phyloP scores from a whole-genome alignment of 176 grass and related monocot species.

The Hordeum marinum region DNA sequence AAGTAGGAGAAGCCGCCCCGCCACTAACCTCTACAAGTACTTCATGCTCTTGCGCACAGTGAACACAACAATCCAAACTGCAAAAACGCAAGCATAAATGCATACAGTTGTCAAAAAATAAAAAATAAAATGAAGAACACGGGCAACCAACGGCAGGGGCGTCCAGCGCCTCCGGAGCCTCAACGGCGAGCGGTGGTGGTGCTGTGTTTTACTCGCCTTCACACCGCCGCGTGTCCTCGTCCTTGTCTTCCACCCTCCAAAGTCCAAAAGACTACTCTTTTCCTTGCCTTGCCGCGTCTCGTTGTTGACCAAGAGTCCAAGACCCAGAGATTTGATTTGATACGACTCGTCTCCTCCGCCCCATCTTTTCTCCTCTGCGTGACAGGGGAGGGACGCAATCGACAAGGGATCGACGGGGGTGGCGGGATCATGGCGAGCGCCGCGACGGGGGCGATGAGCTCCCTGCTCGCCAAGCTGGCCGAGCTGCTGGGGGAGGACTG shows the following conservation, averaged over 20 bases:
- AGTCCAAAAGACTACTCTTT: background rate
- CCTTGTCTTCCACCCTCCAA: background rate
- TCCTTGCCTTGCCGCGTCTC: background rate
- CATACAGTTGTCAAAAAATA: no score
- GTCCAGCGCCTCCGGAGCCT: background rate
- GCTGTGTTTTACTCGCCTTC: background rate
- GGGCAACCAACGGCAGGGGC: no score
- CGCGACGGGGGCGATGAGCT: conserved; percentile 8
- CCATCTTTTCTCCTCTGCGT: no score
- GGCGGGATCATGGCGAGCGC: conserved; percentile 14
- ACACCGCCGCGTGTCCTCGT: background rate
- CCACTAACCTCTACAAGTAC: no score
- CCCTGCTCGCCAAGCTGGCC: background rate
- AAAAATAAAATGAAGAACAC: no score
- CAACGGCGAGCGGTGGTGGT: background rate
- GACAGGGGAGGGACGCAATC: background rate
- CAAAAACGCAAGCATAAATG: no score
- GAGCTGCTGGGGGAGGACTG: background rate
- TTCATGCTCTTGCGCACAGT: no score
- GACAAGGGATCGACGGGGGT: background rate
- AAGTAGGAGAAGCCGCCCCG: no score
- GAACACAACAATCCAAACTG: no score
- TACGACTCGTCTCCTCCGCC: background rate
- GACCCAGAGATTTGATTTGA: no score
- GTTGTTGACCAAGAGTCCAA: background rate